These are phyloP conservation scores for Camelina neglecta DNA, from an alignment of 345 rosid genomes.

Conservation along the genomic window DNA sequence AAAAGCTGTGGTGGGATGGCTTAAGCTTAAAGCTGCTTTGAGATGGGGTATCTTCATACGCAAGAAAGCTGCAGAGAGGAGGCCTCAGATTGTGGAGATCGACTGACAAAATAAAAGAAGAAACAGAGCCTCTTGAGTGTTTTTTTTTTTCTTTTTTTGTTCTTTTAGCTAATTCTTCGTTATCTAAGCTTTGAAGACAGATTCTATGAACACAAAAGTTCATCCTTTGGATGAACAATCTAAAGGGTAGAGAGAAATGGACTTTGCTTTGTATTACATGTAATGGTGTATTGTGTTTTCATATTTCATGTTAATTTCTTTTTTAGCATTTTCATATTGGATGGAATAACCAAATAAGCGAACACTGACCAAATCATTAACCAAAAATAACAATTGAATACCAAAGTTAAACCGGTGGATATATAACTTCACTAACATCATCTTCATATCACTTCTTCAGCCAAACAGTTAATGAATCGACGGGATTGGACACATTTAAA, in stretches of 20 bases:
- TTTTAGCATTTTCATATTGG: neutral
- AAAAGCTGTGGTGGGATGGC: slow-evolving; percentile 97
- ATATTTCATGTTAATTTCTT: slow-evolving; percentile 1
- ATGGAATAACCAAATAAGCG: neutral
- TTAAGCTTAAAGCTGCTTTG: slow-evolving; percentile 82
- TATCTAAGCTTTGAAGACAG: no score
- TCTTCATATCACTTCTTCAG: no score
- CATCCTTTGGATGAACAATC: slow-evolving; percentile 43
- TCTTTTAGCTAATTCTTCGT: no score
- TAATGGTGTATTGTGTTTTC: slow-evolving; percentile 27
- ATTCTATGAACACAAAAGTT: slow-evolving; percentile 9
- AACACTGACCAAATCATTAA: neutral
- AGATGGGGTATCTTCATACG: slow-evolving; percentile 97
- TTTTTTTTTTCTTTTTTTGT: neutral
- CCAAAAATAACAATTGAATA: no score
- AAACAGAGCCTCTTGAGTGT: neutral
- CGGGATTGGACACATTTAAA: neutral
- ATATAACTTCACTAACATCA: no score
- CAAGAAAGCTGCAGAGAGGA: slow-evolving; percentile 91
- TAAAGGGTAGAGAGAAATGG: slow-evolving; percentile 23
- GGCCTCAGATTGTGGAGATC: slow-evolving; percentile 84
- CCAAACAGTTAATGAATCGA: neutral
- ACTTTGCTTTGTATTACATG: slow-evolving; percentile 23
- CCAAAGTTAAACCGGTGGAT: no score
- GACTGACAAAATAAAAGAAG: slow-evolving; percentile 46